Percentiles rank a stretch among this genome's conserved stretches.
Conservation (phyloP, 2,329 filamentous ascomycete genomes). For the Tolypocladium paradoxum region DNA sequence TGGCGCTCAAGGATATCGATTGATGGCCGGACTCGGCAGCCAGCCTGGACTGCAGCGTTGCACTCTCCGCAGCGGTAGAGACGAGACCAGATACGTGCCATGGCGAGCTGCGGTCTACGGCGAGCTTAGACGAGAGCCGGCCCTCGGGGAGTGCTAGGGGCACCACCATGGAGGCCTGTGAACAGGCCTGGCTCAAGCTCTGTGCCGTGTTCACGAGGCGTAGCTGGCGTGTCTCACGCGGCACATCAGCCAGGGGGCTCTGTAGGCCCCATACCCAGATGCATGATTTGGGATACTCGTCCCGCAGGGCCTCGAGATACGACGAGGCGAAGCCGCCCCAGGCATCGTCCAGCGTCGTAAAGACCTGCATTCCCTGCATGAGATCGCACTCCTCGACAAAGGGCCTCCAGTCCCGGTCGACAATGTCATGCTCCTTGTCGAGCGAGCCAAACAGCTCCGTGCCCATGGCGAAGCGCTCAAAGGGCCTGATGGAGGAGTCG, state of each 20-base stretch:
- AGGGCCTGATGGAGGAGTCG: slow-evolving; percentile 68
- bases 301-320: slow-evolving; percentile 68
- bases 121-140: slow-evolving; percentile 44
- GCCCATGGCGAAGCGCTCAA: slow-evolving; percentile 82
- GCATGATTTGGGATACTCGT: slow-evolving; percentile 82
- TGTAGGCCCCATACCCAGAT: slow-evolving; percentile 84
- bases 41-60: slow-evolving; percentile 66
- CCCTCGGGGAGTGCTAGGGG: slow-evolving; percentile 57
- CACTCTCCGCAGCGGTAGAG: slow-evolving; percentile 65
- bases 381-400: slow-evolving; percentile 92
- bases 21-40: slow-evolving; percentile 29
- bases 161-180: slow-evolving; percentile 65
- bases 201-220: slow-evolving; percentile 65
- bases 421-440: slow-evolving; percentile 71
- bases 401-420: slow-evolving; percentile 80
- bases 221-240: slow-evolving; percentile 40
- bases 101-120: slow-evolving; percentile 49
- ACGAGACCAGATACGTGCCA: slow-evolving; percentile 79
- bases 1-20: slow-evolving; percentile 43
- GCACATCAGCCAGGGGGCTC: slow-evolving; percentile 40
- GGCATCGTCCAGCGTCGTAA: slow-evolving; percentile 62
- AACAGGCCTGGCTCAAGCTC: slow-evolving; percentile 56
- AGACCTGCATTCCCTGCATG: slow-evolving; percentile 76
- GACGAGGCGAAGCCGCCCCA: slow-evolving; percentile 69
- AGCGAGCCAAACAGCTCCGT: slow-evolving; percentile 63